Percentiles rank a stretch among this genome's conserved stretches.
These are phyloP conservation scores for Kluyveromyces nonfermentans DNA, from an alignment of 805 yeast species.

Conservation along the genomic window DNA sequence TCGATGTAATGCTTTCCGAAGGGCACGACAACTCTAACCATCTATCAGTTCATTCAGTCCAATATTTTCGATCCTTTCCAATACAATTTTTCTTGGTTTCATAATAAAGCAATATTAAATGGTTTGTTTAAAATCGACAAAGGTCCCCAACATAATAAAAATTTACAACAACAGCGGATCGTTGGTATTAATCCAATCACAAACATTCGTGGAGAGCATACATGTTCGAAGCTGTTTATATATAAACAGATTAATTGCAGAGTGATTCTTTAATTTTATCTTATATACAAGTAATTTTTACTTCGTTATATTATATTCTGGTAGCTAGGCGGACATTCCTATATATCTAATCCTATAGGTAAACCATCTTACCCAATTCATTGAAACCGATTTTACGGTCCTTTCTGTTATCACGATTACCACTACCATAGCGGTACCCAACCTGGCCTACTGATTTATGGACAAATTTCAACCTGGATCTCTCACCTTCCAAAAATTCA, in stretches of 20 bases:
- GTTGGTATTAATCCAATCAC: too few species aligned
- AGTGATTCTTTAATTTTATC: not conserved
- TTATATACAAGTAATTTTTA: not conserved
- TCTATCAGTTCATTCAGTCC: not conserved
- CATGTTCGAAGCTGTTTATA: not conserved
- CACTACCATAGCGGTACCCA: slow-evolving; percentile 87
- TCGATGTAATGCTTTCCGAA: not conserved
- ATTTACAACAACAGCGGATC: too few species aligned
- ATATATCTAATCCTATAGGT: slow-evolving; percentile 11
- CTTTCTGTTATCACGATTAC: slow-evolving; percentile 79
- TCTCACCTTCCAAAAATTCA: slow-evolving; percentile 57
- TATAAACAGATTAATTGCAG: not conserved
- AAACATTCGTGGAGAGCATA: too few species aligned
- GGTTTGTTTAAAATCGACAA: too few species aligned
- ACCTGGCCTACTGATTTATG: slow-evolving; percentile 73
- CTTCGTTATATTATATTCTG: not conserved
- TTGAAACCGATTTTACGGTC: slow-evolving; percentile 69
- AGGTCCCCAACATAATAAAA: too few species aligned
- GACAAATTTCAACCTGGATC: slow-evolving; percentile 62
- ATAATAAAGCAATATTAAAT: too few species aligned
- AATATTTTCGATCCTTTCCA: not conserved
- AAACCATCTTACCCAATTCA: slow-evolving; percentile 49
- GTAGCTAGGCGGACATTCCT: not conserved
- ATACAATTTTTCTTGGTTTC: not conserved
- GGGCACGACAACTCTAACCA: not conserved